Conservation (phyloP, 2,329 filamentous ascomycete genomes). For the Aspergillus vadensis region DNA sequence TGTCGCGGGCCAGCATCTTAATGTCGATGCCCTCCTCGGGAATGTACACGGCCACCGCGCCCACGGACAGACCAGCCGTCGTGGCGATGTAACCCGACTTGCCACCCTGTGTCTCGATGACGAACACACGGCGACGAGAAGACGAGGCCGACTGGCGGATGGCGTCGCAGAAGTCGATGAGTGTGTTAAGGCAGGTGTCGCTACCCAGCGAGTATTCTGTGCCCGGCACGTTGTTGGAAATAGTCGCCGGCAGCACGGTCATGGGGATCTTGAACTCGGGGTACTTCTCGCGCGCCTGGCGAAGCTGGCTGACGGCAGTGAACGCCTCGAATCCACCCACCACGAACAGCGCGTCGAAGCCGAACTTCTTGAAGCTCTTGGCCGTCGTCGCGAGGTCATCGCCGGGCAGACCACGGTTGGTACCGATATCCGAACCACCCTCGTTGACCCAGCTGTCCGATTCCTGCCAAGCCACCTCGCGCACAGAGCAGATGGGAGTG, state of each 20-base stretch:
- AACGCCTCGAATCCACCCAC: slow-evolving; percentile 97
- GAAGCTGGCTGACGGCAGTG: slow-evolving; percentile 84
- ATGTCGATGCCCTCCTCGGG: slow-evolving; percentile 94
- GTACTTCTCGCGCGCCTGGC: slow-evolving; percentile 75
- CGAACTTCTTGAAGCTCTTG: slow-evolving; percentile 78
- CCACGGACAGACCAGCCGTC: slow-evolving; percentile 85
- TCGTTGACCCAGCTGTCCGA: slow-evolving; percentile 94
- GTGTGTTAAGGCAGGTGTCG: slow-evolving; percentile 93
- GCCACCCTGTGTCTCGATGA: slow-evolving; percentile 96
- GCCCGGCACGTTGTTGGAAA: slow-evolving; percentile 97
- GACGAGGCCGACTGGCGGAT: slow-evolving; percentile 97
- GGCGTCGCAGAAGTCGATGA: slow-evolving; percentile 93
- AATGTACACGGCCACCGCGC: slow-evolving; percentile 90
- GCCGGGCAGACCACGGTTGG: slow-evolving; percentile 86
- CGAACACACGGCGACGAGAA: slow-evolving; percentile 89
- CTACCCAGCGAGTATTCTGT: slow-evolving; percentile 97
- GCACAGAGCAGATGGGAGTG: slow-evolving; percentile 76
- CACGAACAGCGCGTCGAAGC: slow-evolving; percentile 88
- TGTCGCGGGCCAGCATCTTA: slow-evolving; percentile 88
- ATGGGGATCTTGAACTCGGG: slow-evolving; percentile 90
- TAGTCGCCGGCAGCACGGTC: slow-evolving; percentile 88
- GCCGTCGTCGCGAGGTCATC: slow-evolving; percentile 86
- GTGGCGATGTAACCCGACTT: slow-evolving; percentile 92
- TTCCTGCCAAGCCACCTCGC: slow-evolving; percentile 87
- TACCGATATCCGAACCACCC: slow-evolving; percentile 96